These are phyloP conservation scores for Epichloe baconii DNA, from an alignment of 2,329 filamentous ascomycete genomes.

Conservation along the genomic window DNA sequence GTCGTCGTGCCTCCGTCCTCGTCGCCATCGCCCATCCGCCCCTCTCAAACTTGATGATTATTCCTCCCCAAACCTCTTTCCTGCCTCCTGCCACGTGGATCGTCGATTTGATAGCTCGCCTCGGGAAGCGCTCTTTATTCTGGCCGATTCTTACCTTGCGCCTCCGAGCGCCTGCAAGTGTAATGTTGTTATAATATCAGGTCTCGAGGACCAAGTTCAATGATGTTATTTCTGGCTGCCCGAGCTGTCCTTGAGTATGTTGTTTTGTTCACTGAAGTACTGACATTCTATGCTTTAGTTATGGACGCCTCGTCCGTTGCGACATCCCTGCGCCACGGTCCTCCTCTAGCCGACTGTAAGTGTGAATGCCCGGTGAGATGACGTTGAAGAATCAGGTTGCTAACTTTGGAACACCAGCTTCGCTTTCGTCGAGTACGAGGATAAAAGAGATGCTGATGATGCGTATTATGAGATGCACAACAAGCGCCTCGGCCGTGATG, in stretches of 20 bases:
- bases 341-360: slow-evolving; percentile 88
- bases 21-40: slow-evolving; percentile 4
- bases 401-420: slow-evolving; percentile 42
- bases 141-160: slow-evolving; percentile 13
- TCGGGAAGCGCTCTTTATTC: slow-evolving; percentile 15
- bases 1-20: slow-evolving; percentile 12
- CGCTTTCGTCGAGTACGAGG: slow-evolving; percentile 98
- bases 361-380: slow-evolving; percentile 15
- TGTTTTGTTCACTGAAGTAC: slow-evolving; percentile 3
- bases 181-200: slow-evolving; percentile 6
- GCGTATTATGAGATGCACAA: slow-evolving; percentile 99
- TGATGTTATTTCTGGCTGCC: neutral
- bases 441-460: slow-evolving; percentile 93
- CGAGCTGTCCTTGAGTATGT: slow-evolving; percentile 1
- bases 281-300: slow-evolving; percentile 44
- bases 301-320: slow-evolving; percentile 93
- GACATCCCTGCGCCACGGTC: slow-evolving; percentile 95
- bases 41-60: neutral
- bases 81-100: slow-evolving; percentile 11
- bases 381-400: neutral
- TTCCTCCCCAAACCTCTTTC: slow-evolving; percentile 8
- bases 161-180: slow-evolving; percentile 9
- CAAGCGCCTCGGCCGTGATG: slow-evolving; percentile 92
- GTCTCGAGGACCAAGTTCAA: slow-evolving; percentile 1
- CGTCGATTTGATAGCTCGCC: slow-evolving; percentile 16